These are phyloP conservation scores for Botryotinia narcissicola DNA, from an alignment of 2,329 filamentous ascomycete genomes.

Conservation along the genomic window DNA sequence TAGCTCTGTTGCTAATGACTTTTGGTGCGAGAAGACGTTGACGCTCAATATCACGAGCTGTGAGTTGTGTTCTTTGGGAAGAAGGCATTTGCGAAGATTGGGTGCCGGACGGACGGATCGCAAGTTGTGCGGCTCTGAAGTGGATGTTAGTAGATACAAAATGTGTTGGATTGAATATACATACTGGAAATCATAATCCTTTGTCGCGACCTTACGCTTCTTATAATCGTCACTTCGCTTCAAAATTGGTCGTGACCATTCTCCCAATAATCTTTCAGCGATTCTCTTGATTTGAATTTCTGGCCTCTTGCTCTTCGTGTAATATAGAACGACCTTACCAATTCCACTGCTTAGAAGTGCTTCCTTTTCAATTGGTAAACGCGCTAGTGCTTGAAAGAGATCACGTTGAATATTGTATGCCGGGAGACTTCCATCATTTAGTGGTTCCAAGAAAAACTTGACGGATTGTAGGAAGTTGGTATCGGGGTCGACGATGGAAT, in stretches of 20 bases:
- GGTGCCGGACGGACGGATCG: constrained; percentile 36
- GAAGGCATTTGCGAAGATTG: constrained; percentile 34
- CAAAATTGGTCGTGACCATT: constrained; percentile 93
- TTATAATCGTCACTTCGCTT: constrained; percentile 94
- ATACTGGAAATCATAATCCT: constrained; percentile 63
- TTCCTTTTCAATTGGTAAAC: constrained; percentile 88
- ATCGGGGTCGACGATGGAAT: constrained; percentile 86
- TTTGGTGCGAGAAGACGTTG: constrained; percentile 58
- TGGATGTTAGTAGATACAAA: constrained; percentile 20
- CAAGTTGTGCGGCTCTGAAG: constrained; percentile 38
- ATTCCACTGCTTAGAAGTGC: constrained; percentile 86
- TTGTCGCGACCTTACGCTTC: constrained; percentile 68
- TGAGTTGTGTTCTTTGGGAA: constrained; percentile 33
- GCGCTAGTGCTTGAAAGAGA: constrained; percentile 76
- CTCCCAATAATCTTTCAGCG: constrained; percentile 86
- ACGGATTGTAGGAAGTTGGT: constrained; percentile 93
- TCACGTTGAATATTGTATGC: constrained; percentile 98
- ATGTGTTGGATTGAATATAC: constrained; percentile 34
- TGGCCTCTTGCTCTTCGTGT: constrained; percentile 90
- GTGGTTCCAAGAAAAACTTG: constrained; percentile 93
- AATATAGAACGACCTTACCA: constrained; percentile 94
- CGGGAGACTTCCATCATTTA: constrained; percentile 89
- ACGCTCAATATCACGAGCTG: constrained; percentile 46
- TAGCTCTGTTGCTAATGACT: constrained; percentile 54
- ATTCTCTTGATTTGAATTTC: constrained; percentile 88